These are phyloP conservation scores for Penicillium canescens DNA, from an alignment of 495 filamentous ascomycete genomes.

Conservation along the genomic window DNA sequence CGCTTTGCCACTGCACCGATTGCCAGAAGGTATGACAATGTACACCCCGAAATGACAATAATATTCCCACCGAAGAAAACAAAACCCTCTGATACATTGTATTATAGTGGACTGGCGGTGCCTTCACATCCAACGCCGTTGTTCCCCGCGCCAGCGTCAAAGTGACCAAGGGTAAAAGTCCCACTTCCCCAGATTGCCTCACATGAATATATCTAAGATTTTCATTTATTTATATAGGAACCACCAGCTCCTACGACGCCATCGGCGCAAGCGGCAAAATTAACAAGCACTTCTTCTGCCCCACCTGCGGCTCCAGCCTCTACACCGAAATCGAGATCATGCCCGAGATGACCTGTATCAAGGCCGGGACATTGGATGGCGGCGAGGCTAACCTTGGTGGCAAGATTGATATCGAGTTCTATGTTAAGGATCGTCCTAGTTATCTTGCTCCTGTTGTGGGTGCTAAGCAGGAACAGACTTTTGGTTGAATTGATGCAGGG, in stretches of 20 bases:
- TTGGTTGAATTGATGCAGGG: constrained; percentile 7
- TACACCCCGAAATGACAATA: not conserved
- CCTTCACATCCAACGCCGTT: constrained; percentile 49
- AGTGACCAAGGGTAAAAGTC: constrained; percentile 36
- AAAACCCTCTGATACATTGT: not conserved
- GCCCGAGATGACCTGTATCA: constrained; percentile 44
- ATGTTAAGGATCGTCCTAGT: constrained; percentile 40
- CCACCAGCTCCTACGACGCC: constrained; percentile 36
- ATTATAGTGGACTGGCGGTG: constrained; percentile 44
- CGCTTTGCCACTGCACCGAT: constrained; percentile 50
- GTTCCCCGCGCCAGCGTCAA: constrained; percentile 42
- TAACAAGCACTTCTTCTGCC: constrained; percentile 53
- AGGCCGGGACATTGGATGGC: constrained; percentile 43
- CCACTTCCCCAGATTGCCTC: not conserved
- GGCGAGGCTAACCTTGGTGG: constrained; percentile 32
- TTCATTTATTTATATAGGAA: constrained; percentile 19
- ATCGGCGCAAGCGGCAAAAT: constrained; percentile 43
- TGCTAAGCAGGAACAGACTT: constrained; percentile 44
- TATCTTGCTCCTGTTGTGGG: constrained; percentile 36
- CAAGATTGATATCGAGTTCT: constrained; percentile 47
- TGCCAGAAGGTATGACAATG: constrained; percentile 41
- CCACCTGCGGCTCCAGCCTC: constrained; percentile 41
- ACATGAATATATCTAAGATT: not conserved
- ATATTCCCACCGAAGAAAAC: not conserved
- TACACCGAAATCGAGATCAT: constrained; percentile 50